Conservation (phyloP, 768 basidiomycete species). For the Piloderma croceum region DNA sequence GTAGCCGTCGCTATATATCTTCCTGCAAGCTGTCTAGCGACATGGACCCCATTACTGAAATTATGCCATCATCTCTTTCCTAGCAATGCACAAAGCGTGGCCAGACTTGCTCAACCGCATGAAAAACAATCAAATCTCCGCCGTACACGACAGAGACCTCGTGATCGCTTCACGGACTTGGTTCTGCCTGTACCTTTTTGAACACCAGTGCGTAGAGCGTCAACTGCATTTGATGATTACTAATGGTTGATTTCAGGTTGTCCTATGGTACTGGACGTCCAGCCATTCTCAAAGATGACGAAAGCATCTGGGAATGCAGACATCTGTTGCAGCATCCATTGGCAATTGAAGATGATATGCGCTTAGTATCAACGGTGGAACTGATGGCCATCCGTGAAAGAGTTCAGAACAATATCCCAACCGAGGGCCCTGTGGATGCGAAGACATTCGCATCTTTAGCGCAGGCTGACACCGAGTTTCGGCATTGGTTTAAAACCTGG, state of each 20-base stretch:
- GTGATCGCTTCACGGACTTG: conserved; percentile 82
- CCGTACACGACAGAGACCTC: conserved; percentile 67
- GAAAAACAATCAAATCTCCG: conserved; percentile 55
- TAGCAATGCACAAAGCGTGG: conserved; percentile 92
- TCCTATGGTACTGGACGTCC: conserved; percentile 94
- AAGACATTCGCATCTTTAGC: conserved; percentile 67
- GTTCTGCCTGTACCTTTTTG: conserved; percentile 92
- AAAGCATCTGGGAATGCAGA: conserved; percentile 79
- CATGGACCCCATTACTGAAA: conserved; percentile 1
- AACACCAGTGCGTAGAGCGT: conserved; percentile 70
- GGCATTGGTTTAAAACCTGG: conserved; percentile 77
- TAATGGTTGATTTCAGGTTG: conserved; percentile 56
- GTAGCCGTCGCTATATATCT: conserved; percentile 19
- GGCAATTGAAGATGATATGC: conserved; percentile 89
- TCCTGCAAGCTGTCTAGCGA: background rate
- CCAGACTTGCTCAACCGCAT: conserved; percentile 74
- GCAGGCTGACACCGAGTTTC: conserved; percentile 72
- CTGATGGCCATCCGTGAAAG: conserved; percentile 86
- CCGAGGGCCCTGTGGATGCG: conserved; percentile 70
- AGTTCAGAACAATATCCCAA: conserved; percentile 74
- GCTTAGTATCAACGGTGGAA: conserved; percentile 91
- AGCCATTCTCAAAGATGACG: conserved; percentile 88
- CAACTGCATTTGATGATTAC: too few species aligned
- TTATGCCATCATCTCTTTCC: conserved; percentile 1
- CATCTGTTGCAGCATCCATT: conserved; percentile 81